A percentile compares a stretch with the other conserved stretches of the same genome.
Evolutionary conservation across 371 early-diverging fungal species (phyloP).

Genomic region (Vairimorpha ceranae): DNA sequence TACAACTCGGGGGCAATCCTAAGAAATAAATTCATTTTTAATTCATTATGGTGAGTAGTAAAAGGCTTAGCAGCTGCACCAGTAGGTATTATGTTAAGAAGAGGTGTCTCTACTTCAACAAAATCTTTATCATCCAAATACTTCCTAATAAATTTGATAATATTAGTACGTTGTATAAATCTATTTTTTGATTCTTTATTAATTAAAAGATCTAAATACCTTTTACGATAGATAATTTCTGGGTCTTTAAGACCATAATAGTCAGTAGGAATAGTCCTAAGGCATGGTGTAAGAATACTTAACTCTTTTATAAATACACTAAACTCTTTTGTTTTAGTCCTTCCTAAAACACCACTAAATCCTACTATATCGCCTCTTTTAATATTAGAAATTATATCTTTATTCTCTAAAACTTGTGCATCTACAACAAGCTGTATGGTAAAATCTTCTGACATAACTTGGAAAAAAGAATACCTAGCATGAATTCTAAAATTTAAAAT

Average conservation of each 20-base stretch:
- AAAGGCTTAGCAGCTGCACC: conserved; percentile 99
- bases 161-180: conserved; percentile 78
- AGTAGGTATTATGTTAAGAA: conserved; percentile 97
- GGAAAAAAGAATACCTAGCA: conserved; percentile 43
- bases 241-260: conserved; percentile 84
- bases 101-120: conserved; percentile 99
- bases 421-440: conserved; percentile 42
- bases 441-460: conserved; percentile 15
- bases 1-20: conserved; percentile 95
- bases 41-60: conserved; percentile 95
- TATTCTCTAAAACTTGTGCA: conserved; percentile 2
- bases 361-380: conserved; percentile 96
- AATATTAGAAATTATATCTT: conserved; percentile 58
- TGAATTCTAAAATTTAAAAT: conserved; percentile 46
- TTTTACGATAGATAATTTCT: conserved; percentile 90
- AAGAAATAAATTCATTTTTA: conserved; percentile 93
- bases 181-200: conserved; percentile 84
- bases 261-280: conserved; percentile 86
- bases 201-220: conserved; percentile 96
- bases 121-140: conserved; percentile 86
- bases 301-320: conserved; percentile 83
- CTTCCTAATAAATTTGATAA: conserved; percentile 82
- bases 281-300: conserved; percentile 80
- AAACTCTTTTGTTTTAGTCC: conserved; percentile 85
- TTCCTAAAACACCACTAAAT: conserved; percentile 79